Conservation (phyloP, 2,329 filamentous ascomycete genomes). For the Knoxdaviesia capensis region DNA sequence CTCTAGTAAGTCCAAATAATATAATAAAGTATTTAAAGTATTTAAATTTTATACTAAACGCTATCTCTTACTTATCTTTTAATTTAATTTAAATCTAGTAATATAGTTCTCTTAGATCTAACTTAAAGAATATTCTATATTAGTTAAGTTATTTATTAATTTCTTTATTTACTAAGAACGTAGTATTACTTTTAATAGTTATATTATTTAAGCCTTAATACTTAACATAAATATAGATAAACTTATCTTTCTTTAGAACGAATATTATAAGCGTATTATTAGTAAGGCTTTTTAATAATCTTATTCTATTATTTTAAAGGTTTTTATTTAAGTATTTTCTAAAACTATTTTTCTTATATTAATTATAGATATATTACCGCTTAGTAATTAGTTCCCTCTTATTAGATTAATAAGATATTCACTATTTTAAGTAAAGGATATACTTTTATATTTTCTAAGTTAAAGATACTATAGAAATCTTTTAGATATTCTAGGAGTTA, state of each 20-base stretch:
- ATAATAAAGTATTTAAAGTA: slow-evolving; percentile 15
- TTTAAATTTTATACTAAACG: slow-evolving; percentile 13
- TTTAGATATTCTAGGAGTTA: slow-evolving; percentile 1
- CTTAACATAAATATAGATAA: slow-evolving; percentile 9
- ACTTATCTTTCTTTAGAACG: slow-evolving; percentile 7
- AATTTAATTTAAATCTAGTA: slow-evolving; percentile 12
- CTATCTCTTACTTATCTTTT: slow-evolving; percentile 14
- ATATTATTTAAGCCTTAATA: slow-evolving; percentile 10
- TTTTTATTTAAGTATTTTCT: slow-evolving; percentile 1
- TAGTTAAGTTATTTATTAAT: neutral
- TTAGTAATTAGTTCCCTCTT: slow-evolving; percentile 5
- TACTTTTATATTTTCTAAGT: neutral
- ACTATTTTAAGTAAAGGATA: slow-evolving; percentile 1
- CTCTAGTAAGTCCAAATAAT: slow-evolving; percentile 10
- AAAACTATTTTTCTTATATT: slow-evolving; percentile 3
- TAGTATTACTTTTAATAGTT: slow-evolving; percentile 9
- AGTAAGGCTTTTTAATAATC: slow-evolving; percentile 4
- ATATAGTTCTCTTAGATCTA: slow-evolving; percentile 9
- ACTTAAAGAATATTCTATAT: slow-evolving; percentile 3
- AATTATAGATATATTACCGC: slow-evolving; percentile 6
- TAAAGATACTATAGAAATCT: no score
- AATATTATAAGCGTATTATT: slow-evolving; percentile 6
- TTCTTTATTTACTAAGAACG: neutral
- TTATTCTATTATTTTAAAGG: slow-evolving; percentile 5
- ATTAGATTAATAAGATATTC: slow-evolving; percentile 2